Base-by-base conservation (phyloP, 2,329 filamentous ascomycete species). In the Ophiostoma novo-ulmi region DNA sequence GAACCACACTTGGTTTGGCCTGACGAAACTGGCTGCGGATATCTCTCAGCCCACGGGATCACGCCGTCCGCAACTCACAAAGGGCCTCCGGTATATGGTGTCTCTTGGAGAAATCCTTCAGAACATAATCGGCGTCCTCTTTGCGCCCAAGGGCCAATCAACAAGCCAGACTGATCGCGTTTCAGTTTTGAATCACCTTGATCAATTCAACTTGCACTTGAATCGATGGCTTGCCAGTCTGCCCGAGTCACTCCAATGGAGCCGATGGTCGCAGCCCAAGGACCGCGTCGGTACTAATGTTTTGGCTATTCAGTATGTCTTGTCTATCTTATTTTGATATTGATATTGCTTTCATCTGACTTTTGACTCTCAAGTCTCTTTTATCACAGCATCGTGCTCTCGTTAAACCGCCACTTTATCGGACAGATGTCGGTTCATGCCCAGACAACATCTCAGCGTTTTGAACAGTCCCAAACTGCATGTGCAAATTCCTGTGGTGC, bases 41-140 rank as follows among this genome's bases (percentile, higher is more conserved):
- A 58, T 22, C 6, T 58, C 52, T 10, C 52, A 58, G 22, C 52
- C 52, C 7, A 22, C 22, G 7, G 52, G 52, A 3, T 58, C 52
- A 13, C 52, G 52, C 52, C 52, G 52, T 4, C 52, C 52, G n/a
- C 52, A 58, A n/a, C 52, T 58, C 3, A 58, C 52, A 26, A 58
- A 58, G 17, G 52, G 52, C 11, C 52, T 58, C 3, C 52, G 52
- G n/a, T 58, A 58, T 17, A 58, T 31, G 52, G 52, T 58, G 1
- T 58, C 52, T 26, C 52, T 58, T 26, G 52, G 52, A 1, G 52
- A 58, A n/a, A 58, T 58, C 6, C 26, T 58, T 22, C 52, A 58
- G 52, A 58, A 58, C n/a, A 58, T 58, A 10, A 58, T 58, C n/a
- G 52, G 52, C 52, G 52, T 58, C n/a, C 52, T 58, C 52, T 58